Conservation (phyloP, 1,139 yeast species). For the Pichia sp. region DNA sequence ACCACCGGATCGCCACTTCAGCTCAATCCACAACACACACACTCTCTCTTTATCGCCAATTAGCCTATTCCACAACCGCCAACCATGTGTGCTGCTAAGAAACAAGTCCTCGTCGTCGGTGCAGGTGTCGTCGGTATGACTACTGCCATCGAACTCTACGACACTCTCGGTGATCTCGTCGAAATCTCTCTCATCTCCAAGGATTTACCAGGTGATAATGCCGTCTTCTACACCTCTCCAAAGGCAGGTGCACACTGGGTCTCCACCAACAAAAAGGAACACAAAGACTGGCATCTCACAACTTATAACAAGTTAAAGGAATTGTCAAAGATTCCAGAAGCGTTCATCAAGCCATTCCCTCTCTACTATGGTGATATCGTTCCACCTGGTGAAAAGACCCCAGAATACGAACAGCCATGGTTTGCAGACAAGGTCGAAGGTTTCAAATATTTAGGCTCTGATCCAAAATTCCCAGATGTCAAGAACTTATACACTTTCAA, state of each 20-base stretch:
- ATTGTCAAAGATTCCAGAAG: conserved; percentile 37
- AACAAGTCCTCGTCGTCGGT: conserved; percentile 21
- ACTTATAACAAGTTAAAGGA: conserved; percentile 42
- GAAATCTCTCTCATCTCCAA: conserved; percentile 50
- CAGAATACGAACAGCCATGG: conserved; percentile 39
- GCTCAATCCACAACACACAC: too few relatives aligned
- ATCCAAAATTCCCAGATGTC: conserved; percentile 28
- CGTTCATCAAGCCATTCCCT: conserved; percentile 38
- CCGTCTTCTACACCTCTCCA: conserved; percentile 57
- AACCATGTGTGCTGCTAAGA: conserved; percentile 1
- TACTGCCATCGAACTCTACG: conserved; percentile 24
- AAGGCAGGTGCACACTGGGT: conserved; percentile 84
- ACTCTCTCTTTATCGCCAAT: too few relatives aligned
- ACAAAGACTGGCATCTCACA: conserved; percentile 37
- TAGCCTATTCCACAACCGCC: too few relatives aligned
- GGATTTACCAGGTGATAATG: conserved; percentile 53
- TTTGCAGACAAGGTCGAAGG: conserved; percentile 38
- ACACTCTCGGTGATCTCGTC: conserved; percentile 28
- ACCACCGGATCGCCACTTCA: too few relatives aligned
- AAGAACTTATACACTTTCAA: conserved; percentile 22
- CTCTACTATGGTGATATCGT: conserved; percentile 35
- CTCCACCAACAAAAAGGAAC: conserved; percentile 33
- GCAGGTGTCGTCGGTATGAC: conserved; percentile 31
- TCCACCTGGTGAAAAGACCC: conserved; percentile 14
- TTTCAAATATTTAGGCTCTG: conserved; percentile 37